Conservation (phyloP, 2,329 filamentous ascomycete species). For the Chaetomium sp. region DNA sequence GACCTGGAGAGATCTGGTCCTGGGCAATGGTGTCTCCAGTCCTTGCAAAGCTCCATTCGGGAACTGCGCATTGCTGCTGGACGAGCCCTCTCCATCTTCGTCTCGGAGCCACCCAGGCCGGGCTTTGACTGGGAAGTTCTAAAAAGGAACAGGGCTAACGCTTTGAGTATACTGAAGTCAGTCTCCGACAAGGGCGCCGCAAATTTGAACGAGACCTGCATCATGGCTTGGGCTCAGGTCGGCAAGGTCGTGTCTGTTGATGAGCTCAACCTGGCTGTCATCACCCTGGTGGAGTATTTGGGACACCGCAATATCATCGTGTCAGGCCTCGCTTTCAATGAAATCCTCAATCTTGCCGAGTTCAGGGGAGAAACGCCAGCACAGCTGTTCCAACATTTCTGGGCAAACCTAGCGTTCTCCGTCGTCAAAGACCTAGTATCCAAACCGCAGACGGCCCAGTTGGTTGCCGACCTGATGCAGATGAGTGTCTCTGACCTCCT, state of each 20-base stretch:
- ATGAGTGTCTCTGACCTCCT: slow-evolving; percentile 76
- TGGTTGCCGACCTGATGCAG: slow-evolving; percentile 78
- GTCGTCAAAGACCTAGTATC: slow-evolving; percentile 79
- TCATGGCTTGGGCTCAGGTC: slow-evolving; percentile 83
- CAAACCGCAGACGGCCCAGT: slow-evolving; percentile 78
- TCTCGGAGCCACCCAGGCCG: slow-evolving; percentile 50
- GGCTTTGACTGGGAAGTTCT: slow-evolving; percentile 47
- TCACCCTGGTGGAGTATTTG: slow-evolving; percentile 83
- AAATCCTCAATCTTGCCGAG: slow-evolving; percentile 74
- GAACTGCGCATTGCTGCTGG: slow-evolving; percentile 83
- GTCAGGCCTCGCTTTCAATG: slow-evolving; percentile 79
- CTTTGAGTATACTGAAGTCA: slow-evolving; percentile 69
- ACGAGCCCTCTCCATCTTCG: slow-evolving; percentile 57
- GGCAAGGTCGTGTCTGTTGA: slow-evolving; percentile 76
- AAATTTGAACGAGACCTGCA: slow-evolving; percentile 77
- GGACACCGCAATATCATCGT: slow-evolving; percentile 80
- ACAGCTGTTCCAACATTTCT: slow-evolving; percentile 81
- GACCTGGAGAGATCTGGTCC: slow-evolving; percentile 68
- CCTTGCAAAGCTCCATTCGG: slow-evolving; percentile 78
- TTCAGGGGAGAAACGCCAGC: slow-evolving; percentile 62
- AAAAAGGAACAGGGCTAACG: slow-evolving; percentile 67
- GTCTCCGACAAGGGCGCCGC: slow-evolving; percentile 70
- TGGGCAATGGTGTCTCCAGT: slow-evolving; percentile 80
- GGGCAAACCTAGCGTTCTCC: slow-evolving; percentile 79
- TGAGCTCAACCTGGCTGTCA: slow-evolving; percentile 82